These are phyloP conservation scores for Chlorella sp. DNA, from an alignment of 139 green algal genomes.

Conservation along the genomic window DNA sequence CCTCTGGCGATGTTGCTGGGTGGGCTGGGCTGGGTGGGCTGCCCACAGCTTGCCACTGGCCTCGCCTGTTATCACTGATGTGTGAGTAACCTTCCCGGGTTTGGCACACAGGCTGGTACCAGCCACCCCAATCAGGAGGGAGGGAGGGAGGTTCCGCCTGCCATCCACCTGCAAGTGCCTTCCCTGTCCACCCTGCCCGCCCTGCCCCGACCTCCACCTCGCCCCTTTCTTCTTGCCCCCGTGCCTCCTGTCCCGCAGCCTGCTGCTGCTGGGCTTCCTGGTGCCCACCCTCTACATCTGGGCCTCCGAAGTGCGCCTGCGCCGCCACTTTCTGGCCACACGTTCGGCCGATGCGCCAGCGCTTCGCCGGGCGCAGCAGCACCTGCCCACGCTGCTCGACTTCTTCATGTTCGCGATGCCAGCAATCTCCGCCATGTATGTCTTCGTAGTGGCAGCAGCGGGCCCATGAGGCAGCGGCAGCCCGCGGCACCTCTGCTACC, in stretches of 20 bases:
- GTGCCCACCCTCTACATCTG: background rate
- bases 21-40: background rate
- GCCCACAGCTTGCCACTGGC: background rate
- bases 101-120: too few relatives aligned
- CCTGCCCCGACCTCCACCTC: background rate
- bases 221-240: background rate
- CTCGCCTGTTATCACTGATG: background rate
- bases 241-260: background rate
- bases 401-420: background rate
- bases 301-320: background rate
- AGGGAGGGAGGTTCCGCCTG: too few relatives aligned
- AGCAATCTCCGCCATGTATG: background rate
- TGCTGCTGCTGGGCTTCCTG: conserved; percentile 9
- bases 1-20: background rate
- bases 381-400: background rate
- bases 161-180: background rate
- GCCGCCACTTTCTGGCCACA: background rate
- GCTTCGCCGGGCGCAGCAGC: background rate
- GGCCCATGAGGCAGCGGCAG: background rate
- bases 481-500: too few relatives aligned
- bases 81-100: too few relatives aligned
- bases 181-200: background rate
- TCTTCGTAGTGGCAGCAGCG: background rate
- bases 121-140: too few relatives aligned
- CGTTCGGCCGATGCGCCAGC: background rate